Percentiles rank a stretch among this genome's conserved stretches.
These are phyloP conservation scores for Taphrina populina DNA, from an alignment of 1,139 yeast genomes.

Conservation along the genomic window DNA sequence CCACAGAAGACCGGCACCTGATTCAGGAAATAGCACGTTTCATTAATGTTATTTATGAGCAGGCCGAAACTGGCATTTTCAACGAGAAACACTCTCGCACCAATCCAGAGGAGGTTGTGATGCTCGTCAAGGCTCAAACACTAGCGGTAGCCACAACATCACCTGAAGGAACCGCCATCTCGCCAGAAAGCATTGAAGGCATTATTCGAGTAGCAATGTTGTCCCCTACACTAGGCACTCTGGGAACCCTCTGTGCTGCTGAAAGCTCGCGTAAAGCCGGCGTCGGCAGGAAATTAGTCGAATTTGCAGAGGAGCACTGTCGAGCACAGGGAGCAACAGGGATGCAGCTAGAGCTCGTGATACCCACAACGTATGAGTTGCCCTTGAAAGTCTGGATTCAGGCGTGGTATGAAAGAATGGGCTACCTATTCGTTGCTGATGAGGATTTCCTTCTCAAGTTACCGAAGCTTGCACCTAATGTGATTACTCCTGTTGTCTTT, in stretches of 20 bases:
- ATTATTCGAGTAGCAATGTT: neutral
- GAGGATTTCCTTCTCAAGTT: neutral
- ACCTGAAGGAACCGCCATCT: neutral
- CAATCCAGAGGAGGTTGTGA: neutral
- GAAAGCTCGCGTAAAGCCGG: neutral
- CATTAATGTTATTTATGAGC: neutral
- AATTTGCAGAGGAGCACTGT: neutral
- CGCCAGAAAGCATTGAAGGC: neutral
- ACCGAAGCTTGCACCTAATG: neutral
- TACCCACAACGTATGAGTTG: neutral
- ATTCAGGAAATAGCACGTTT: neutral
- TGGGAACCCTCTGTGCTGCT: neutral
- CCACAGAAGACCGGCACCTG: neutral
- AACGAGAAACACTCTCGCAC: neutral
- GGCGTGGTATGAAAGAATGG: conserved; percentile 1
- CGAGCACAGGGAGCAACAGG: neutral
- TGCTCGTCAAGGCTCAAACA: neutral
- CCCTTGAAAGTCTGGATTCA: conserved; percentile 4
- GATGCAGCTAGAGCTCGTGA: neutral
- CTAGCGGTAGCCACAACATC: neutral
- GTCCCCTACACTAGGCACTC: neutral
- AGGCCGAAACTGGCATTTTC: conserved; percentile 1
- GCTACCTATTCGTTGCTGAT: neutral
- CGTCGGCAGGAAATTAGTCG: neutral
- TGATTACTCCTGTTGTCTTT: neutral